These are phyloP conservation scores for Imleria badia DNA, from an alignment of 768 basidiomycete genomes.

Conservation along the genomic window DNA sequence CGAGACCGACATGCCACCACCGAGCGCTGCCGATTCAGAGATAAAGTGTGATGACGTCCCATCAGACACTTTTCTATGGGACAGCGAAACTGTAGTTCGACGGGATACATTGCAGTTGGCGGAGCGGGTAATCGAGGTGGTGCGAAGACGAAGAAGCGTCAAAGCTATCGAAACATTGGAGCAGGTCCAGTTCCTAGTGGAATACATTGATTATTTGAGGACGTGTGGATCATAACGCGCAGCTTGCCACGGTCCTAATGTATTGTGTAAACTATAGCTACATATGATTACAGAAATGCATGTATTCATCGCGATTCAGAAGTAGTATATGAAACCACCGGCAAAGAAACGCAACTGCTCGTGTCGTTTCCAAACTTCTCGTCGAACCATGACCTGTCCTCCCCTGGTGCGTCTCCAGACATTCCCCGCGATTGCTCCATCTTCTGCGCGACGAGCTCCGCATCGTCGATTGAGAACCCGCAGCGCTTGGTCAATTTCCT, in stretches of 20 bases:
- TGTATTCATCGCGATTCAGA: neutral
- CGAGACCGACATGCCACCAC: slow-evolving; percentile 22
- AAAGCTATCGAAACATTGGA: slow-evolving; percentile 96
- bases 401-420: slow-evolving; percentile 7
- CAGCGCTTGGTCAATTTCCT: slow-evolving; percentile 24
- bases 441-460: slow-evolving; percentile 15
- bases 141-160: slow-evolving; percentile 72
- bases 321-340: slow-evolving; percentile 6
- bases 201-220: slow-evolving; percentile 67
- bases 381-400: slow-evolving; percentile 19
- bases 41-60: neutral
- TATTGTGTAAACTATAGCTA: slow-evolving; percentile 4
- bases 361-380: slow-evolving; percentile 14
- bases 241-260: neutral
- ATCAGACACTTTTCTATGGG: slow-evolving; percentile 12
- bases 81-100: slow-evolving; percentile 29
- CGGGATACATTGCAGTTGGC: slow-evolving; percentile 63
- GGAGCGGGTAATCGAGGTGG: slow-evolving; percentile 68
- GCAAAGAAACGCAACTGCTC: slow-evolving; percentile 12
- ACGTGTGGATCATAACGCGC: slow-evolving; percentile 2
- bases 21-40: slow-evolving; percentile 5
- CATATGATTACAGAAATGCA: neutral
- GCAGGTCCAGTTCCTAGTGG: slow-evolving; percentile 82
- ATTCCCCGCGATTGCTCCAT: slow-evolving; percentile 16
- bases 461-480: slow-evolving; percentile 22